phyloP scores from a whole-genome alignment of 2,329 filamentous ascomycete species.

The Stachybotrys chlorohalonatus region DNA sequence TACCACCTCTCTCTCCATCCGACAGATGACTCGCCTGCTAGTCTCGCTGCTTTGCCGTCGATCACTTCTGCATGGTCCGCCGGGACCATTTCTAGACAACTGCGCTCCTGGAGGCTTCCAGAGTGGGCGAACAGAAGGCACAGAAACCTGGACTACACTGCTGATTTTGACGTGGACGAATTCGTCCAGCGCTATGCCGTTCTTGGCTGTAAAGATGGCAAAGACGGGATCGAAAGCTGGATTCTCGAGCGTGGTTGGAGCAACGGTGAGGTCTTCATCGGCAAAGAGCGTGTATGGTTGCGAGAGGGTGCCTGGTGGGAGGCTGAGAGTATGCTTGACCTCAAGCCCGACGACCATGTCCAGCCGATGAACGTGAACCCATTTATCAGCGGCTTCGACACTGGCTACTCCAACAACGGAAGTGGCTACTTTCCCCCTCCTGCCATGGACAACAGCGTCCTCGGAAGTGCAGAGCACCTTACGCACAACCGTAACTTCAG shows the following conservation, averaged over 20 bases:
- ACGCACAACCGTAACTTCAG: slow-evolving; percentile 50
- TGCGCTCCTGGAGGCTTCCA: slow-evolving; percentile 85
- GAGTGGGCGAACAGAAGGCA: slow-evolving; percentile 96
- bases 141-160: slow-evolving; percentile 87
- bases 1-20: slow-evolving; percentile 90
- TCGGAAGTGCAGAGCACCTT: slow-evolving; percentile 66
- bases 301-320: slow-evolving; percentile 95
- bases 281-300: slow-evolving; percentile 91
- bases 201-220: slow-evolving; percentile 81
- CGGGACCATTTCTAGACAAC: slow-evolving; percentile 81
- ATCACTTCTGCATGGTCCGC: slow-evolving; percentile 87
- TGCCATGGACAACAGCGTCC: slow-evolving; percentile 50
- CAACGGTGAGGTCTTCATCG: slow-evolving; percentile 90
- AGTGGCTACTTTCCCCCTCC: slow-evolving; percentile 63
- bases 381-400: slow-evolving; percentile 47
- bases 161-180: slow-evolving; percentile 91
- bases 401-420: slow-evolving; percentile 58
- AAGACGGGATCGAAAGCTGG: slow-evolving; percentile 91
- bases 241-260: slow-evolving; percentile 93
- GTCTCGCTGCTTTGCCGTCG: slow-evolving; percentile 61
- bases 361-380: slow-evolving; percentile 36
- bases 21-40: slow-evolving; percentile 74
- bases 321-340: slow-evolving; percentile 88
- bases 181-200: slow-evolving; percentile 75
- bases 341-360: slow-evolving; percentile 55